Conservation (phyloP, 2,329 filamentous ascomycete species). For the Cladosporium sp. region DNA sequence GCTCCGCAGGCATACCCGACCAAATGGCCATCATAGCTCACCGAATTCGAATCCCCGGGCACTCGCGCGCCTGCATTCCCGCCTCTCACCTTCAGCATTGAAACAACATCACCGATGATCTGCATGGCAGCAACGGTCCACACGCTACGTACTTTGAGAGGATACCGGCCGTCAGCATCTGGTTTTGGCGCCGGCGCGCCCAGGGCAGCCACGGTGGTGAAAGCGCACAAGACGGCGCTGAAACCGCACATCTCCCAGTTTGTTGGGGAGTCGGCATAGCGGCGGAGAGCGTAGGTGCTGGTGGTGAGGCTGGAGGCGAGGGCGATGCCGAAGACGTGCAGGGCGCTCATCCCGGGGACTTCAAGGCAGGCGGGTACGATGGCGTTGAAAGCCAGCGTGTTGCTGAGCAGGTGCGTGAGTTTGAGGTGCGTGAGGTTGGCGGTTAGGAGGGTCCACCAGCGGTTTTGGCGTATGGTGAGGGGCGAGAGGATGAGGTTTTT, state of each 20-base stretch:
- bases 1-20: conserved; percentile 5
- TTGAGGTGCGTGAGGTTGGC: conserved; percentile 15
- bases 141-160: background rate
- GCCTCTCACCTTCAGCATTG: background rate
- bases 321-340: conserved; percentile 12
- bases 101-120: background rate
- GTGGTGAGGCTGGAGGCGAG: conserved; percentile 9
- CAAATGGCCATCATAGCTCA: conserved; percentile 3
- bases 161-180: background rate
- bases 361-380: conserved; percentile 3
- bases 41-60: background rate
- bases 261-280: background rate
- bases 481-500: conserved; percentile 2
- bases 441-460: conserved; percentile 14
- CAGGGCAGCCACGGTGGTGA: conserved; percentile 7
- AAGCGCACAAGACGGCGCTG: conserved; percentile 3
- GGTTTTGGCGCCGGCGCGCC: background rate
- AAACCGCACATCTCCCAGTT: conserved; percentile 9
- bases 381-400: conserved; percentile 9
- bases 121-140: conserved; percentile 5
- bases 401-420: conserved; percentile 4
- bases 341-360: conserved; percentile 13
- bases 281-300: background rate
- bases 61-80: background rate
- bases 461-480: conserved; percentile 27